These are phyloP conservation scores for Colletotrichum godetiae DNA, from an alignment of 2,329 filamentous ascomycete genomes.

Conservation along the genomic window DNA sequence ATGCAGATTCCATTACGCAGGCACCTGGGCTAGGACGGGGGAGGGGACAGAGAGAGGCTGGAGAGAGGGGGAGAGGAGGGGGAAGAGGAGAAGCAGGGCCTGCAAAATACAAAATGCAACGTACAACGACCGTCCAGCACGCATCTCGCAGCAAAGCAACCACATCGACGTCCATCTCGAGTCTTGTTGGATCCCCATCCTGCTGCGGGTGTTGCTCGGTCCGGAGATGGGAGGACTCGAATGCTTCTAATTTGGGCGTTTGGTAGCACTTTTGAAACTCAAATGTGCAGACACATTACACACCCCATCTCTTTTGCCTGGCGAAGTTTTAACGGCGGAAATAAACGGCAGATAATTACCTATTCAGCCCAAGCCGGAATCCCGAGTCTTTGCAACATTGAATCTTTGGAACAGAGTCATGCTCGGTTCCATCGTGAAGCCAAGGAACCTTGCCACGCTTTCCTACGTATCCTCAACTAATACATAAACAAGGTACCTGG, in stretches of 20 bases:
- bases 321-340: not conserved
- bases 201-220: conserved; percentile 4
- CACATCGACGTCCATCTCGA: not conserved
- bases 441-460: not conserved
- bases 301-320: not conserved
- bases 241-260: conserved; percentile 17
- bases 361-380: not conserved
- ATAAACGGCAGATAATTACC: not conserved
- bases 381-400: not conserved
- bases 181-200: conserved; percentile 1
- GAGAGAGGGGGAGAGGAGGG: not conserved
- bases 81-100: not conserved
- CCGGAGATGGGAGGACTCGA: conserved; percentile 2
- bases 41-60: not conserved
- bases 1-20: conserved; percentile 1
- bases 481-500: too few species aligned
- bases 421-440: not conserved
- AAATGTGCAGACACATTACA: not conserved
- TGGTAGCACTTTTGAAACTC: not conserved
- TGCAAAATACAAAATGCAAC: too few species aligned
- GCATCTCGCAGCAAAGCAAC: not conserved
- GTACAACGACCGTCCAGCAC: too few species aligned
- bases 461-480: too few species aligned
- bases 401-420: not conserved
- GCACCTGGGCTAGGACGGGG: not conserved